Base-by-base conservation (phyloP, 176 grass and related monocot species). In the Raddia distichophylla region DNA sequence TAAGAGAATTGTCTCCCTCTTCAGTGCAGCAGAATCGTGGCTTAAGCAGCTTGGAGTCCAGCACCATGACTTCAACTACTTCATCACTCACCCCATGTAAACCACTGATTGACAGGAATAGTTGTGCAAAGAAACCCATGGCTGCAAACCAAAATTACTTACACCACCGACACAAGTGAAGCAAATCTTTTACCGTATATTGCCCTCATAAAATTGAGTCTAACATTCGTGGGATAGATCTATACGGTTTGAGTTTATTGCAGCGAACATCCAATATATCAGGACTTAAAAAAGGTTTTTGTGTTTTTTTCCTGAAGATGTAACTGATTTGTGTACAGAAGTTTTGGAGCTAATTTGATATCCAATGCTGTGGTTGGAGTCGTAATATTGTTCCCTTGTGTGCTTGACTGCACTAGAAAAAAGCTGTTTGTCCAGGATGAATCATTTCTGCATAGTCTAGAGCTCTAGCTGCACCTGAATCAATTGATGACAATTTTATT, bases 31-130 rank as follows among this genome's bases (percentile, higher is more conserved):
- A 17, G 73, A 91, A 8, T 93, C 82, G 33, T 99, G 96, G 96
- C 89, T 99, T 14, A 87, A 88, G 76, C 84, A 99, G 72, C 83
- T 99, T 19, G 87, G 85, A 77, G 91, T 90, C 32, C 78, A 89
- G 44, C 96, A 99, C 75, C 84, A 95, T 90, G 96, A 99, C 75
- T 99, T 93, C 85, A 90, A 80, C 69, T 99, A 90, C 77, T 99
- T 99, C 85, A 70, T 80, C 60, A 91, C 88, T 73, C 95, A 98
- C 74, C 54, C 88, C 46, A 83, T 83, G 79, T 86, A 79, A 90
- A 40, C 11, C 10, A 32, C 64, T 86, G 53, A 78, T 67, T 82
- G 69, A 46, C 48, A 27, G 45, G 72, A 76, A 43, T 65, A 45
- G 53, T 22, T 69, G 35, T 81, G 78, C 33, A 81, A 61, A 81